phyloP scores from a whole-genome alignment of 2,329 filamentous ascomycete species.

The Aspergillus felis region DNA sequence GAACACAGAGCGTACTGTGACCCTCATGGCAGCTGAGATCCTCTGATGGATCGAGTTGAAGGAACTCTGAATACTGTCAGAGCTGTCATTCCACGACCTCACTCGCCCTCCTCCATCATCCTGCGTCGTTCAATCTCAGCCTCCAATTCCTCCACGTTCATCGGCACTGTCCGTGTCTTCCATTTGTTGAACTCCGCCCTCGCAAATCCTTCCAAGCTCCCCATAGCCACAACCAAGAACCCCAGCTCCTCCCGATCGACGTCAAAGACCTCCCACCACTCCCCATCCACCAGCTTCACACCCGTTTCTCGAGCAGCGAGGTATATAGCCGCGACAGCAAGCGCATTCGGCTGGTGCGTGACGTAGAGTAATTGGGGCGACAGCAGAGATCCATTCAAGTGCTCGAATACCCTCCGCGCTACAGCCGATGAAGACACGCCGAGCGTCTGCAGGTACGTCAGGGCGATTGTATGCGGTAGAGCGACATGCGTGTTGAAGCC shows the following conservation, averaged over 20 bases:
- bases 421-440: conserved; percentile 61
- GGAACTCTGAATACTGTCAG: background rate
- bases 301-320: conserved; percentile 74
- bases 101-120: conserved; percentile 40
- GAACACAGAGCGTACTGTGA: too few relatives aligned
- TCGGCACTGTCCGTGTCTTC: conserved; percentile 51
- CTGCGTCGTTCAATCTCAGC: conserved; percentile 55
- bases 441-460: conserved; percentile 90
- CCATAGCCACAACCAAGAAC: conserved; percentile 82
- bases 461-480: conserved; percentile 77
- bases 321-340: conserved; percentile 88
- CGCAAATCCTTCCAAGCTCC: conserved; percentile 71
- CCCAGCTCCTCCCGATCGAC: conserved; percentile 91
- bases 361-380: conserved; percentile 86
- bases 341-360: conserved; percentile 81
- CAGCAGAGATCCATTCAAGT: conserved; percentile 81
- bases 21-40: background rate
- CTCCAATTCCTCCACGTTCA: conserved; percentile 57
- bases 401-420: conserved; percentile 63
- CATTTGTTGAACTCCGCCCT: conserved; percentile 56
- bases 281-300: conserved; percentile 72
- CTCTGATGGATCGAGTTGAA: background rate
- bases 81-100: conserved; percentile 11
- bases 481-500: conserved; percentile 82
- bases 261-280: conserved; percentile 99